Base-by-base conservation (phyloP, 2,329 filamentous ascomycete species). In the Tolypocladium tropicale region DNA sequence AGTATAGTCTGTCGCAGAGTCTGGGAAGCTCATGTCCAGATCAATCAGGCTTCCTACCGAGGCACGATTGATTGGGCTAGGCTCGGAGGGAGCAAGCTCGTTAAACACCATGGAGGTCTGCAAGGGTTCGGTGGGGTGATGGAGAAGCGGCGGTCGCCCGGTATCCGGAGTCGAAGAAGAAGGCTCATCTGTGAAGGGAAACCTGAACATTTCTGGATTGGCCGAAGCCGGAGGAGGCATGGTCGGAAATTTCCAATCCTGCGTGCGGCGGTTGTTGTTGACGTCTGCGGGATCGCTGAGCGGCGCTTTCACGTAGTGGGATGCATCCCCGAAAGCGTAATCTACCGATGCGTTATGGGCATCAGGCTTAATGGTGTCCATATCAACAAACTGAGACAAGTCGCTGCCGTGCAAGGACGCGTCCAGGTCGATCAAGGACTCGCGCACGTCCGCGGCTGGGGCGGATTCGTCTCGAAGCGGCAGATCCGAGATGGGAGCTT, bases 381-480 rank as follows among this genome's bases (percentile, higher is more conserved):
- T 75, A 60, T 85, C 82, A 39, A 78, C 77, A 59, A 84, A 85
- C 54, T 74, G 77, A 1, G 82, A 81, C 1, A 83, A 70, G 4
- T 80, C 78, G 39, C 73, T 77, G 2, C 79, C 80, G 48, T 78
- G 74, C 7, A 86, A 70, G 21, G 82, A 84, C 2, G 76, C 79
- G 59, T 85, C 84, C 9, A 86, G 75, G 61, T 86, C 83, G 56
- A 86, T 87, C 21, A 86, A 74, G 0, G 83, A 84, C 63, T 86
- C 82, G 55, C 80, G 73, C n/a, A 85, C 75, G 3, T 78, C 68
- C 67, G 60, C 75, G 64, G 67, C 75, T 21, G 77, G 62, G 66
- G 72, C 48, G 14, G 79, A 80, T 62, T 84, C 77, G 57, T 85
- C 76, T 30, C 82, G 74, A 1, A 86, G 67, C 0, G 83, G 82